A percentile compares a stretch with the other conserved stretches of the same genome.
phyloP scores from a whole-genome alignment of 331 rosid genomes.

The Pyracantha coccinea region DNA sequence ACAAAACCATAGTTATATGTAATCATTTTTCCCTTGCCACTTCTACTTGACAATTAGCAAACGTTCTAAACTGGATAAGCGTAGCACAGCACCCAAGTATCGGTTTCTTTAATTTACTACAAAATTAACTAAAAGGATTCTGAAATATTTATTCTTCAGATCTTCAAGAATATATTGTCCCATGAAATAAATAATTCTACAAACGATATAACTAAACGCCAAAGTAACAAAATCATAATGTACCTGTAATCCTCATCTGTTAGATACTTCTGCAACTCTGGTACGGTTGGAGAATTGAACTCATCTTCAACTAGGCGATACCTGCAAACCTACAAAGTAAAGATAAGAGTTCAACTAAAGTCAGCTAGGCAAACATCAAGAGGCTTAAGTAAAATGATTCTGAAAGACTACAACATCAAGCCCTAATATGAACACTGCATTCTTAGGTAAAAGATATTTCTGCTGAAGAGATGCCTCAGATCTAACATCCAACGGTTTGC shows the following conservation, averaged over 20 bases:
- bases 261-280: conserved; percentile 78
- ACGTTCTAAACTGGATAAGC: not conserved
- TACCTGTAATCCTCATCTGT: conserved; percentile 94
- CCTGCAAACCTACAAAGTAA: conserved; percentile 78
- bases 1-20: not conserved
- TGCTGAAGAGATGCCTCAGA: not conserved
- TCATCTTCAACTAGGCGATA: conserved; percentile 76
- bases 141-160: not conserved
- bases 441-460: not conserved
- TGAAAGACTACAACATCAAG: not conserved
- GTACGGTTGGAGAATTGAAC: conserved; percentile 62
- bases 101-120: too few relatives aligned
- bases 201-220: not conserved
- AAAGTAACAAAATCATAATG: not conserved
- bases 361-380: not conserved
- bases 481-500: not conserved
- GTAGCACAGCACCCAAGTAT: too few relatives aligned
- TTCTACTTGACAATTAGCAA: not conserved
- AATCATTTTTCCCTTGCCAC: not conserved
- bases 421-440: not conserved
- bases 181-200: not conserved
- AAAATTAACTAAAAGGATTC: not conserved
- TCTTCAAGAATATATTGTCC: not conserved
- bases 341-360: conserved; percentile 3
- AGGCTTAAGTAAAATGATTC: not conserved